These are phyloP conservation scores for Candida smagusa DNA, from an alignment of 1,139 yeast species.

Conservation along the genomic window DNA sequence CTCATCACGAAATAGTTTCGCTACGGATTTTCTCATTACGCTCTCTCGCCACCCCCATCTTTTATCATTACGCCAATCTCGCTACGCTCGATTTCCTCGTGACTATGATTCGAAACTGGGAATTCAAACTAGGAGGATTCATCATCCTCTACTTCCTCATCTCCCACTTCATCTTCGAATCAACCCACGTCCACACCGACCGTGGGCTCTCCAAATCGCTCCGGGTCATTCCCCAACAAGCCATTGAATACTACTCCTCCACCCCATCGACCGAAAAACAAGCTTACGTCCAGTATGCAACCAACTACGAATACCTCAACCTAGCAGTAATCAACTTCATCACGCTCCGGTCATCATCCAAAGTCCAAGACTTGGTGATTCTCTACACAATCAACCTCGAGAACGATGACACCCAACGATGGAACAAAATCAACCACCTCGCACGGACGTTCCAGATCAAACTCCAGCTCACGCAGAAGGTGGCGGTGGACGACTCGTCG, in stretches of 20 bases:
- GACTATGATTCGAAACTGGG: conserved; percentile 24
- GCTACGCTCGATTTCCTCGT: too few relatives aligned
- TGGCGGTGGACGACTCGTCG: conserved; percentile 18
- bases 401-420: conserved; percentile 8
- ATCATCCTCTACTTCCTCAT: conserved; percentile 21
- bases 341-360: conserved; percentile 20
- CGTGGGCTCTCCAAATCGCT: conserved; percentile 15
- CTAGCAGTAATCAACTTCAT: conserved; percentile 32
- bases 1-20: too few relatives aligned
- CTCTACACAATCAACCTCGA: conserved; percentile 20
- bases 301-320: conserved; percentile 29
- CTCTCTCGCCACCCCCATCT: too few relatives aligned
- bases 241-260: conserved; percentile 14
- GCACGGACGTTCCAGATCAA: conserved; percentile 13
- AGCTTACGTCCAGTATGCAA: conserved; percentile 40
- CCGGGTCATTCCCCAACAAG: conserved; percentile 22
- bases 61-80: background rate
- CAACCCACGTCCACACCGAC: conserved; percentile 11
- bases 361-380: conserved; percentile 25
- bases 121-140: conserved; percentile 22
- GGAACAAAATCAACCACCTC: conserved; percentile 8
- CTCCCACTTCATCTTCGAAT: conserved; percentile 11
- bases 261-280: conserved; percentile 8
- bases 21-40: too few relatives aligned
- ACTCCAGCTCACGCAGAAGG: conserved; percentile 19